Conservation (phyloP, 2,329 filamentous ascomycete genomes). For the Leptographium lundbergii region DNA sequence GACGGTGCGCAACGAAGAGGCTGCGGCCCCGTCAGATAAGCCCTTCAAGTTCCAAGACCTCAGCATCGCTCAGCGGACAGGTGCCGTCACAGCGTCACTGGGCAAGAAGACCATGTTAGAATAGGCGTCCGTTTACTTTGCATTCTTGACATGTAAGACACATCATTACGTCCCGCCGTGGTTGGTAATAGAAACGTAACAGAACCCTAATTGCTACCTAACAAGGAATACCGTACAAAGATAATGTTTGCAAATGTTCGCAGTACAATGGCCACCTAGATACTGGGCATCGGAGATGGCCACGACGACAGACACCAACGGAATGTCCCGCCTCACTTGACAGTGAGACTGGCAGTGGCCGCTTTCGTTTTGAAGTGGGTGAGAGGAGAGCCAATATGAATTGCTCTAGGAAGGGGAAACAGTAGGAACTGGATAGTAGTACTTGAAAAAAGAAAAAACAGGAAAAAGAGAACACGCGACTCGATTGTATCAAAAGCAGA, state of each 20-base stretch:
- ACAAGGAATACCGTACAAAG: not conserved
- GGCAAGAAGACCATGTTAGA: slow-evolving; percentile 81
- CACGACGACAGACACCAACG: not conserved
- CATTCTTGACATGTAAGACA: no score
- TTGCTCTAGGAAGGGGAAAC: not conserved
- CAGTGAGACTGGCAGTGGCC: no score
- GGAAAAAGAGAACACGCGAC: not conserved
- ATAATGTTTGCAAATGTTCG: not conserved
- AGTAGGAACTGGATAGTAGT: not conserved
- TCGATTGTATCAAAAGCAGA: not conserved
- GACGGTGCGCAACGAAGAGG: slow-evolving; percentile 6
- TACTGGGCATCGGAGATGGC: not conserved
- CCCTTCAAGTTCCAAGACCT: slow-evolving; percentile 32
- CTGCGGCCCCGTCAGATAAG: not conserved
- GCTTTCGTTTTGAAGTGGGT: not conserved
- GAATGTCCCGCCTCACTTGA: not conserved
- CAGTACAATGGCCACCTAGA: not conserved
- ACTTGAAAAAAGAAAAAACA: not conserved
- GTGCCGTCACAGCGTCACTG: slow-evolving; percentile 62
- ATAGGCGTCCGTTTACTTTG: slow-evolving; percentile 19
- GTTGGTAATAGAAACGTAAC: not conserved
- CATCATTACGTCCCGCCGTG: not conserved
- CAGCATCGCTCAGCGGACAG: slow-evolving; percentile 53
- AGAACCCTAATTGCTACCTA: not conserved
- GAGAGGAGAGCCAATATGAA: not conserved